Evolutionary conservation across 495 filamentous ascomycete genomes (phyloP).

Genomic region (Pseudoneurospora amorphoporcata): DNA sequence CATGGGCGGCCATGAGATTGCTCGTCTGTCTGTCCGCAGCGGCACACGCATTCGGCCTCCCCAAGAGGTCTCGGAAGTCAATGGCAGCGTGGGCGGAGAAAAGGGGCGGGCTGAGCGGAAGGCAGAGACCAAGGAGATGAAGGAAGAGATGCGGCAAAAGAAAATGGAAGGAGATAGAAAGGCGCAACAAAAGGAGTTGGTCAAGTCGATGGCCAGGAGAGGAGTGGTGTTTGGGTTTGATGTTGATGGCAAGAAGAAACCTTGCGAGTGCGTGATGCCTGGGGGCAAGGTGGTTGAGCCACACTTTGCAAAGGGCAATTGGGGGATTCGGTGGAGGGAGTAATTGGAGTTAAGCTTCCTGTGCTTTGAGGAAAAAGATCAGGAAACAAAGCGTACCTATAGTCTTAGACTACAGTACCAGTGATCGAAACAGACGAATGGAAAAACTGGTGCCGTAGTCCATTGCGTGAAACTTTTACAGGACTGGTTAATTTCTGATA

Average conservation of each 20-base stretch:
- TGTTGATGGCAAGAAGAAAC: not conserved
- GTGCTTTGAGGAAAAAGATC: too few relatives aligned
- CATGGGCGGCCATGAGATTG: not conserved
- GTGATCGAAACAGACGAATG: too few relatives aligned
- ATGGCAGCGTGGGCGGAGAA: conserved; percentile 34
- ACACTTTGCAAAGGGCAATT: conserved; percentile 38
- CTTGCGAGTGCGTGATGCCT: conserved; percentile 25
- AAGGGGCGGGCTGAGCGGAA: conserved; percentile 30
- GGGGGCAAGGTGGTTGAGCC: conserved; percentile 30
- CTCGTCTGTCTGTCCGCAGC: conserved; percentile 7
- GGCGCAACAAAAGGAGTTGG: conserved; percentile 30
- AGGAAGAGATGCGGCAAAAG: conserved; percentile 20
- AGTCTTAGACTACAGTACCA: too few relatives aligned
- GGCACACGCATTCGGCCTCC: conserved; percentile 23
- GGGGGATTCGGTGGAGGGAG: conserved; percentile 35
- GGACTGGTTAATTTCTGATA: too few relatives aligned
- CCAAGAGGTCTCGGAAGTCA: conserved; percentile 29
- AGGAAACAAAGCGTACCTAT: too few relatives aligned
- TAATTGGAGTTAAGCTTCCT: not conserved
- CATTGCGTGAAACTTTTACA: not conserved
- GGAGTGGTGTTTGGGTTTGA: conserved; percentile 37
- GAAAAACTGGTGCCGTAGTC: not conserved
- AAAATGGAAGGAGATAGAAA: conserved; percentile 9
- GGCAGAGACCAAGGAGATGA: conserved; percentile 27
- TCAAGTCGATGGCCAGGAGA: conserved; percentile 32